A percentile compares a stretch with the other conserved stretches of the same genome.
phyloP scores from a whole-genome alignment of 345 rosid genomes.

The Eucalyptus erythrocorys region DNA sequence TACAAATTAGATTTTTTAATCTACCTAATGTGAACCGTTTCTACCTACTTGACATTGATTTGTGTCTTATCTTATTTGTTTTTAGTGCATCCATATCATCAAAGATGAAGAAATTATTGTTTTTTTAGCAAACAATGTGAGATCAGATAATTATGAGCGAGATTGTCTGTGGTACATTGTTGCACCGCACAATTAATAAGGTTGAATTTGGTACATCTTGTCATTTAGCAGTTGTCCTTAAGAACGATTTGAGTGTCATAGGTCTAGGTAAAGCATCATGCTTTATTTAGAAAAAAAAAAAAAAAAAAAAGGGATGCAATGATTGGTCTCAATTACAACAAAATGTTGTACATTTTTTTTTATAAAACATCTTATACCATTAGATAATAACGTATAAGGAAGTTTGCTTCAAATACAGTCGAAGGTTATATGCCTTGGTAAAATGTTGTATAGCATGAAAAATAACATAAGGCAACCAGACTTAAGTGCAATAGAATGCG shows the following conservation, averaged over 20 bases:
- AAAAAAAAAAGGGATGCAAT: neutral
- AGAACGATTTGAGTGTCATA: neutral
- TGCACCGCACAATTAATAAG: neutral
- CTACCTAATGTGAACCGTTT: neutral
- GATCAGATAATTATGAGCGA: accelerated
- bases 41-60: neutral
- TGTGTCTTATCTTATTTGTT: neutral
- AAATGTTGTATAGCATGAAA: too few species aligned
- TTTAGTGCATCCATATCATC: neutral
- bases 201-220: neutral
- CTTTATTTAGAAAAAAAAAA: neutral
- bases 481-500: neutral
- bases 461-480: neutral
- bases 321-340: neutral
- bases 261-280: neutral
- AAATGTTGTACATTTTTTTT: neutral
- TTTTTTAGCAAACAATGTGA: neutral
- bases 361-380: neutral
- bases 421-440: neutral
- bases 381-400: neutral
- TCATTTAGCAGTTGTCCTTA: neutral
- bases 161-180: neutral
- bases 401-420: neutral
- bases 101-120: neutral
- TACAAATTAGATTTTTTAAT: neutral